Percentiles rank a stretch among this genome's conserved stretches.
Evolutionary conservation across 441 rosid species (phyloP).

Genomic region (Theobroma grandiflorum): DNA sequence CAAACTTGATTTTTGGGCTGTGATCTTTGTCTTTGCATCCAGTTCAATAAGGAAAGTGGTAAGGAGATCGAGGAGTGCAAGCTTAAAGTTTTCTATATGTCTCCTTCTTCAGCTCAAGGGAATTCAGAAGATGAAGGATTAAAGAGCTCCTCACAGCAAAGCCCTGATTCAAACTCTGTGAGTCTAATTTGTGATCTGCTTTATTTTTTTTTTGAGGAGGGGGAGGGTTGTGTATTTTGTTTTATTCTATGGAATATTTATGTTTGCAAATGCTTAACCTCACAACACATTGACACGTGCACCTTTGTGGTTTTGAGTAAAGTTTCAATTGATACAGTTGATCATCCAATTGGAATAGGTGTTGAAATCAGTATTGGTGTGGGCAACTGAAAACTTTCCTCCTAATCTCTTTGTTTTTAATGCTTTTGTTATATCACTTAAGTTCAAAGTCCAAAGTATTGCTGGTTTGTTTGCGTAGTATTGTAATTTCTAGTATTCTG

Average conservation of each 20-base stretch:
- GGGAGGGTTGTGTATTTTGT: neutral
- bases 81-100: conserved; percentile 79
- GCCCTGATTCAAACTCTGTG: conserved; percentile 69
- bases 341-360: neutral
- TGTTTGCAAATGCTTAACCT: neutral
- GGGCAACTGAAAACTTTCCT: conserved; percentile 3
- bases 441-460: conserved; percentile 1
- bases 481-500: neutral
- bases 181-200: conserved; percentile 43
- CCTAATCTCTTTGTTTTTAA: neutral
- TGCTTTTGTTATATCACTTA: neutral
- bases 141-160: conserved; percentile 48
- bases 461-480: neutral
- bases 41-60: conserved; percentile 86
- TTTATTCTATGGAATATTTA: conserved; percentile 18
- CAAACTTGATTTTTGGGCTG: conserved; percentile 19
- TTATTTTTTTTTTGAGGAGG: neutral
- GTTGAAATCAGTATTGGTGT: neutral
- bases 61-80: conserved; percentile 80
- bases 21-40: conserved; percentile 32
- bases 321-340: neutral
- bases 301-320: neutral
- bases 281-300: neutral
- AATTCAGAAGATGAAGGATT: conserved; percentile 57
- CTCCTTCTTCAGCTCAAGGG: conserved; percentile 63